Evolutionary conservation across 164 flowering plant genomes (phyloP).

Genomic region (Kalanchoe fedtschenkoi): DNA sequence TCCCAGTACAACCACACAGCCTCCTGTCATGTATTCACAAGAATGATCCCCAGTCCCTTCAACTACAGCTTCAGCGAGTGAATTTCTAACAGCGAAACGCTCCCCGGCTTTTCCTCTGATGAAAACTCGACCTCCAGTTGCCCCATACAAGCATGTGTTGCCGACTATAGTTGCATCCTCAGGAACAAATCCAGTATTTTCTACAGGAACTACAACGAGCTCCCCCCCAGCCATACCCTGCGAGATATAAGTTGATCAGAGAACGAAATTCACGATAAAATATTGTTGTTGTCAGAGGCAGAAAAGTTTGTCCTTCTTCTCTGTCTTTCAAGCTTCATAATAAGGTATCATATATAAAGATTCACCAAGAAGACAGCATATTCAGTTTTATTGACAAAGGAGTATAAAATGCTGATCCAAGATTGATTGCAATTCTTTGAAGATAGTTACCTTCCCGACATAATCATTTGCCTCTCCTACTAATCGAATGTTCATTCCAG

Average conservation of each 20-base stretch:
- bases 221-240: constrained; percentile 99
- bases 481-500: constrained; percentile 92
- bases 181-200: constrained; percentile 62
- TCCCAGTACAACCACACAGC: constrained; percentile 92
- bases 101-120: constrained; percentile 95
- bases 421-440: background rate
- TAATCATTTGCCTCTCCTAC: constrained; percentile 98
- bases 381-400: background rate
- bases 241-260: constrained; percentile 1
- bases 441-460: constrained; percentile 80
- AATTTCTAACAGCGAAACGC: constrained; percentile 96
- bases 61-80: constrained; percentile 90
- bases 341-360: too few species aligned
- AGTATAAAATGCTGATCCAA: background rate
- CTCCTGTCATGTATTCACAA: constrained; percentile 99
- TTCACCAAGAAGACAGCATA: background rate
- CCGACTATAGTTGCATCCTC: constrained; percentile 98
- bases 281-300: background rate
- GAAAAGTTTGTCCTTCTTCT: background rate
- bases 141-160: constrained; percentile 94
- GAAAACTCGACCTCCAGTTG: constrained; percentile 93
- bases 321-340: background rate
- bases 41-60: constrained; percentile 98
- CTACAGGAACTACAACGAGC: constrained; percentile 74
- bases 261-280: background rate